Evolutionary conservation across 2,329 filamentous ascomycete genomes (phyloP), one percentile per base, ranked within the genome.

Genomic region (Gaeumannomyces sp.): DNA sequence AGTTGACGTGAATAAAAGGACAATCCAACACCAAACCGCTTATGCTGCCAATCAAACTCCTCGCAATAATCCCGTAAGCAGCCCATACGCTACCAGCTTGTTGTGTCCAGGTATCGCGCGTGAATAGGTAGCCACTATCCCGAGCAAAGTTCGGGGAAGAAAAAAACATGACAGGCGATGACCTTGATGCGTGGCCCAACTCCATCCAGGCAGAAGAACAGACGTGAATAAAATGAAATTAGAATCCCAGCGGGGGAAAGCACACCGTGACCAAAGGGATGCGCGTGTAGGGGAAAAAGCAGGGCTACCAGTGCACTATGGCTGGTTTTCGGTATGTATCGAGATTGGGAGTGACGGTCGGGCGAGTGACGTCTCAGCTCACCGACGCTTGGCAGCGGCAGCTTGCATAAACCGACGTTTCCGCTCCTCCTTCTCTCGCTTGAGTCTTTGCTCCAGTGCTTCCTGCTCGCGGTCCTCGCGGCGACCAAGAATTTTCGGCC

Each of bases 391-490:
- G 13, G 61, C 50, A 28, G 45, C 45, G 45, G 56, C 38, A 2
- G 61, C 28, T 33, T 62, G 45, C 45, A 62, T 16, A 28, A 68
- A 38, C 53, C 67, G 65, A 60, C 77, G 78, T 70, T 79, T 83
- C 45, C 78, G 76, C 68, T 84, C 83, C 69, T 86, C 81, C 75
- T 90, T 90, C 71, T 88, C 85, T 2, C 79, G 79, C 76, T 85
- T 89, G 65, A 85, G 81, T 63, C 76, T 78, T 71, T 80, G 83
- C 74, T 90, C 89, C 58, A 89, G 81, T 3, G 80, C 81, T 69
- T 89, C 77, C 66, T 89, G 86, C 69, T 85, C 79, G 25, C 83
- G 79, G 70, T 93, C 91, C 72, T 93, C 91, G 60, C 82, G 81
- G 59, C 84, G 84, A 29, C 89, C 91, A 64, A 83, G 80, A 35